A percentile compares a stretch with the other conserved stretches of the same genome.
phyloP scores from a whole-genome alignment of 2,329 filamentous ascomycete species.

The Fusarium avenaceum region DNA sequence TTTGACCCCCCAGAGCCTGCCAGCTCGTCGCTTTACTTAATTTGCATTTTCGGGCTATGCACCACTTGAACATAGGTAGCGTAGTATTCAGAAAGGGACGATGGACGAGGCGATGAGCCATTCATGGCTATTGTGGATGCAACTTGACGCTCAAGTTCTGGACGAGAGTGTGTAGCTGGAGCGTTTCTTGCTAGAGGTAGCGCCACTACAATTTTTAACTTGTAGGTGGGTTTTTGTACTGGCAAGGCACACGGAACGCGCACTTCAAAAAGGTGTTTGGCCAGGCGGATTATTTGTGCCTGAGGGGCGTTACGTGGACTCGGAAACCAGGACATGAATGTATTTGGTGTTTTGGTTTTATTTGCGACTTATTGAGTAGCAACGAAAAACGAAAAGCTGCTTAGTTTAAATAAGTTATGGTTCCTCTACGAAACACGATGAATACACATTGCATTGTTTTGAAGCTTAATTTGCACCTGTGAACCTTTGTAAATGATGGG shows the following conservation, averaged over 20 bases:
- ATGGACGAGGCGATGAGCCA: slow-evolving; percentile 39
- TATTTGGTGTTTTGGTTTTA: slow-evolving; percentile 50
- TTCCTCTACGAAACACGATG: slow-evolving; percentile 41
- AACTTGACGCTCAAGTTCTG: slow-evolving; percentile 34
- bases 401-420: slow-evolving; percentile 43
- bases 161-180: slow-evolving; percentile 16
- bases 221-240: slow-evolving; percentile 56
- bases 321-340: slow-evolving; percentile 46
- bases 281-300: slow-evolving; percentile 46
- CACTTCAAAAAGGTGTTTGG: slow-evolving; percentile 63
- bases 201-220: slow-evolving; percentile 40
- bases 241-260: slow-evolving; percentile 55
- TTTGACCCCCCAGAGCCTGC: slow-evolving; percentile 34
- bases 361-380: slow-evolving; percentile 41
- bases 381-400: slow-evolving; percentile 51
- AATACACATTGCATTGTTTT: slow-evolving; percentile 52
- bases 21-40: slow-evolving; percentile 40
- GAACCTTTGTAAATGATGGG: not conserved
- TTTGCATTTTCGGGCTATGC: slow-evolving; percentile 48
- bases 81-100: slow-evolving; percentile 38
- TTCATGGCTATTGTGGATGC: slow-evolving; percentile 21
- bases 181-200: slow-evolving; percentile 25
- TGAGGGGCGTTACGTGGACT: slow-evolving; percentile 48
- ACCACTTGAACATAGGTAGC: slow-evolving; percentile 48
- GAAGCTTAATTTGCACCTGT: not conserved